Base-by-base conservation (phyloP, 2,329 filamentous ascomycete species). In the Penicillium corylophilum region DNA sequence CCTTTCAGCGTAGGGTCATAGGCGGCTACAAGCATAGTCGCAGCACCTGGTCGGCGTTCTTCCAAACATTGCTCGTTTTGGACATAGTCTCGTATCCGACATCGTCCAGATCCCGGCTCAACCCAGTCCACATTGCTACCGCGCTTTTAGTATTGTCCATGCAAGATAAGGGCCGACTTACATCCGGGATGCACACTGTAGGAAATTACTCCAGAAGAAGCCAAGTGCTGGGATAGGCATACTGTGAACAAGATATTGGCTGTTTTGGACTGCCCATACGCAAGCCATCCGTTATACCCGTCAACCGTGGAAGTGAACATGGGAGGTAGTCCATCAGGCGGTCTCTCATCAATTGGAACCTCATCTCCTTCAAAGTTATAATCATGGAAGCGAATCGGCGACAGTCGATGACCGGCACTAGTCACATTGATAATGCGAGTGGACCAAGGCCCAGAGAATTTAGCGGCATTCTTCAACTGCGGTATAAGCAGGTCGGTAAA, bases 231-330 rank as follows among this genome's bases (percentile, higher is more conserved):
- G 49, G 66, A 73, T 39, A 77, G 63, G 12, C 62, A 68, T 4
- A 73, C 60, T 7, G 73, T 65, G 56, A 72, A 76, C 38, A 78
- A 56, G 8, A 82, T 72, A 51, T 78, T 80, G 12, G 80, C 79
- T 0, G 73, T 71, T 57, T 83, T 84, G 44, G 71, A 69, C 55
- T 79, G 75, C 0, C 70, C 74, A 51, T 83, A 83, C 0, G 76
- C 69, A 1, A 49, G 35, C 49, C 62, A 69, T 0, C 69, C 69
- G 2, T 71, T 56, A 52, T 76, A 75, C 3, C 51, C 51, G 9
- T 28, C 23, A 8, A 48, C 40, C 4, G 35, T 3, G 52, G 60
- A 15, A 31, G 22, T 54, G 15, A 54, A 56, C 54, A 56, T 56
- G 3, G 54, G 36, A 18, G 54, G 51, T 9, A 56, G 28, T 8